Evolutionary conservation across 2,329 filamentous ascomycete species (phyloP), one percentile per base, ranked within the genome.

Genomic region (Botryotinia narcissicola): DNA sequence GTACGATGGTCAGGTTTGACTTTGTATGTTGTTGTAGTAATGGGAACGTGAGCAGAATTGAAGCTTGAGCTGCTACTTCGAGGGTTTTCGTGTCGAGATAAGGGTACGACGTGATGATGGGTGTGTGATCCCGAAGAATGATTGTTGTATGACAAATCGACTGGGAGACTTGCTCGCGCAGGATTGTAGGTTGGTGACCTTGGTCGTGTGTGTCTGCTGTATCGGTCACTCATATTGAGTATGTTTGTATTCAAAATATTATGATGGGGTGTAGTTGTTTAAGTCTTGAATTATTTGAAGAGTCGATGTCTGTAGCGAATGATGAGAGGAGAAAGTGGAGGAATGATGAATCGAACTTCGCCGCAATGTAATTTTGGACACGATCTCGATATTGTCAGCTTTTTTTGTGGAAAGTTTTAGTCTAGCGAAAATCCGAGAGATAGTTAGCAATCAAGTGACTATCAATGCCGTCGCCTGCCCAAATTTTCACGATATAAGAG

Each of bases 1-100:
- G 82, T 85, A 74, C 86, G 84, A 57, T 83, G 78, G 61, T 90
- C 88, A 66, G 87, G 85, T 73, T 84, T 84, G 71, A 89, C 84
- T 70, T 87, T 86, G 78, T 90, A 90, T 18, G 87, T 87, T 67
- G 87, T 87, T 29, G 87, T 85, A 16, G 87, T 85, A 25, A 86
- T 83, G 77, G 79, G 83, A 80, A 75, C 76, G 32, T 74, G 75
- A 37, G 72, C 74, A 64, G 70, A 74, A 70, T 66, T 78, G 51
- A 76, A 74, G 44, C 78, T 74, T 40, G 82, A 82, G 71, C 77
- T 82, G 76, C 76, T 80, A 76, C 77, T 83, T 80, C 78, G 83
- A 66, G 80, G 75, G 54, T 80, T 74, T 69, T 81, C 80, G 40
- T 82, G 82, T 73, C 79, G 78, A 10, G 75, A 76, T 44, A 84